These are phyloP conservation scores for Chondrus crispus DNA, from an alignment of 23 red algal genomes.

Conservation along the genomic window DNA sequence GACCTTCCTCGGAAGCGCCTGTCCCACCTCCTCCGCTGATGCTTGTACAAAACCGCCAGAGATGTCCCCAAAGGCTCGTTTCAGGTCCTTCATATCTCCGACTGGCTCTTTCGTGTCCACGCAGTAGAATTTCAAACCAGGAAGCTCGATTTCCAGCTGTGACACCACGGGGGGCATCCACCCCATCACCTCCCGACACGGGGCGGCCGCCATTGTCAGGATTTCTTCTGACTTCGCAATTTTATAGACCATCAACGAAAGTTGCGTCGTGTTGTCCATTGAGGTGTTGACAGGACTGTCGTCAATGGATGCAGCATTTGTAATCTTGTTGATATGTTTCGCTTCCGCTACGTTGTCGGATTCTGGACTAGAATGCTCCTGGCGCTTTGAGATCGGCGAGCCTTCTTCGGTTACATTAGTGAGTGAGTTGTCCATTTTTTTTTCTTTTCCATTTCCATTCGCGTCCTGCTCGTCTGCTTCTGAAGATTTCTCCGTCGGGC, in stretches of 20 bases:
- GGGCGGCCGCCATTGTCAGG: conserved; percentile 19
- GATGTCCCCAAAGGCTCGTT: conserved; percentile 2
- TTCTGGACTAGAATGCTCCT: no score
- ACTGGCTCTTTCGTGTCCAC: conserved; percentile 24
- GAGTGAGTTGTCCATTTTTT: no score
- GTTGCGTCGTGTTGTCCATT: conserved; percentile 72
- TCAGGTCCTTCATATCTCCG: not conserved
- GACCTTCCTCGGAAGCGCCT: not conserved
- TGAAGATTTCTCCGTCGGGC: no score
- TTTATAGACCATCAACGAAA: conserved; percentile 73
- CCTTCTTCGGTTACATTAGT: no score
- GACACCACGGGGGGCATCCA: conserved; percentile 73
- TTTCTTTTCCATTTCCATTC: no score
- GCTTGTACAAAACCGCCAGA: conserved; percentile 26
- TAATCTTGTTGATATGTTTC: not conserved
- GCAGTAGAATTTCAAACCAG: conserved; percentile 60
- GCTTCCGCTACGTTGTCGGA: no score
- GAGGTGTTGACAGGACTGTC: no score
- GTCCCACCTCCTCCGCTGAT: not conserved
- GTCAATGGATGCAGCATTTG: conserved; percentile 15
- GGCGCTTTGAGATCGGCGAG: no score
- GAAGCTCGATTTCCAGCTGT: conserved; percentile 36
- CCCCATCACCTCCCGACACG: conserved; percentile 39
- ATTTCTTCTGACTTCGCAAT: conserved; percentile 26
- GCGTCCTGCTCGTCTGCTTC: no score